phyloP scores from a whole-genome alignment of 371 early-diverging fungal genomes.

The Mortierella polycephala region DNA sequence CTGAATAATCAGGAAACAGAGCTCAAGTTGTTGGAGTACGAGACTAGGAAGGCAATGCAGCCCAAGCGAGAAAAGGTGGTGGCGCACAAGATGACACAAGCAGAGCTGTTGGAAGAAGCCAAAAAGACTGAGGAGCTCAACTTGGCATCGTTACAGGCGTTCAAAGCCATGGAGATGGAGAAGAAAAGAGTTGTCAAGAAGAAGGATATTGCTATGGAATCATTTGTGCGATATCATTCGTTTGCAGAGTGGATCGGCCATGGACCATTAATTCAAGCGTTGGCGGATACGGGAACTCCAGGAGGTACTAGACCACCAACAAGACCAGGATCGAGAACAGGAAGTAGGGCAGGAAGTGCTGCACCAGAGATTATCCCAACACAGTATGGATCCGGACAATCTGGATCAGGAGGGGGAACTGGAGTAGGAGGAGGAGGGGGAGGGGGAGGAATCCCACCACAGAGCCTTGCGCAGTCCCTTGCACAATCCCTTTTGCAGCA shows the following conservation, averaged over 20 bases:
- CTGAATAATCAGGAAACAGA: constrained; percentile 64
- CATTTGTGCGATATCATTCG: constrained; percentile 65
- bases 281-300: constrained; percentile 43
- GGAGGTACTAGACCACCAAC: constrained; percentile 34
- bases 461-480: constrained; percentile 41
- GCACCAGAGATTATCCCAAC: constrained; percentile 27
- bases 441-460: constrained; percentile 38
- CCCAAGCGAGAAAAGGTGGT: constrained; percentile 63
- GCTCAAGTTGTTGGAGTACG: constrained; percentile 62
- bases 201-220: constrained; percentile 58
- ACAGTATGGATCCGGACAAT: constrained; percentile 14
- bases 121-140: constrained; percentile 68
- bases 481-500: constrained; percentile 36
- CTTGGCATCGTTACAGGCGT: constrained; percentile 62
- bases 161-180: constrained; percentile 68
- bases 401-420: constrained; percentile 6
- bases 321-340: constrained; percentile 31
- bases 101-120: constrained; percentile 69
- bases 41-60: constrained; percentile 58
- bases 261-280: constrained; percentile 54
- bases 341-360: constrained; percentile 30
- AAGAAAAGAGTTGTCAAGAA: constrained; percentile 62
- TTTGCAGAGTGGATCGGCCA: constrained; percentile 61
- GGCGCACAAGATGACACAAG: constrained; percentile 63
- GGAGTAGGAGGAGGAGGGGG: too few relatives aligned